A percentile compares a stretch with the other conserved stretches of the same genome.
Evolutionary conservation across 768 basidiomycete genomes (phyloP).

Genomic region (Panellus pusillus): DNA sequence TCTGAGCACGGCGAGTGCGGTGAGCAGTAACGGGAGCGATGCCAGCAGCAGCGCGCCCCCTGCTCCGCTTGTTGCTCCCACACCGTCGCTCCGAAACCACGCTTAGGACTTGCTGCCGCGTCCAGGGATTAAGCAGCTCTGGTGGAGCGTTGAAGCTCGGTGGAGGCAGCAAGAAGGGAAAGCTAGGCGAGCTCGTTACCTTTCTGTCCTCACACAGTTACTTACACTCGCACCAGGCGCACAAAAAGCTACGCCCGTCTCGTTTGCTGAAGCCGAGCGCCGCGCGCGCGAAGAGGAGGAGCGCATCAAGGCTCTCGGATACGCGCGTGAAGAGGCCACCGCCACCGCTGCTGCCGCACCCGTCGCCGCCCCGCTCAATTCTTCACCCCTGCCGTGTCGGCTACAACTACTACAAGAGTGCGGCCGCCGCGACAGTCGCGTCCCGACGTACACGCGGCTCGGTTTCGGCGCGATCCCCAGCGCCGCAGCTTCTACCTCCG

Average conservation of each 20-base stretch:
- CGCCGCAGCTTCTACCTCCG: background rate
- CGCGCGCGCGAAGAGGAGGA: constrained; percentile 92
- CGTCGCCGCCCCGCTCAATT: constrained; percentile 5
- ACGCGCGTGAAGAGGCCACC: constrained; percentile 74
- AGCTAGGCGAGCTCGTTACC: constrained; percentile 27
- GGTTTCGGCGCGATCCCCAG: constrained; percentile 19
- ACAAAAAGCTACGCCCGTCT: constrained; percentile 80
- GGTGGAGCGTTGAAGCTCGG: constrained; percentile 18
- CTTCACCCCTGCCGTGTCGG: constrained; percentile 20
- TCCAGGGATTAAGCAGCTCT: constrained; percentile 14
- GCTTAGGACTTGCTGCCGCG: constrained; percentile 18
- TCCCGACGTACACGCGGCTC: constrained; percentile 17
- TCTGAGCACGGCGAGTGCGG: background rate
- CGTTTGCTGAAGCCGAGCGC: constrained; percentile 93
- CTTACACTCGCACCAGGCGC: constrained; percentile 87
- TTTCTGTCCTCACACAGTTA: constrained; percentile 30
- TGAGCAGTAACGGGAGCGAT: constrained; percentile 3
- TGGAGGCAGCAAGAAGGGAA: constrained; percentile 23
- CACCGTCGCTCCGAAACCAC: constrained; percentile 36
- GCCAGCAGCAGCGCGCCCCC: constrained; percentile 12
- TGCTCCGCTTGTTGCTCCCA: constrained; percentile 28
- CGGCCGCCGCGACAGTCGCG: background rate
- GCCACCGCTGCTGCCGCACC: constrained; percentile 28
- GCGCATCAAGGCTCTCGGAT: constrained; percentile 87
- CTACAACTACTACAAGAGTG: constrained; percentile 20